Base-by-base conservation (phyloP, 2,329 filamentous ascomycete genomes). In the Aspergillus fischeri region DNA sequence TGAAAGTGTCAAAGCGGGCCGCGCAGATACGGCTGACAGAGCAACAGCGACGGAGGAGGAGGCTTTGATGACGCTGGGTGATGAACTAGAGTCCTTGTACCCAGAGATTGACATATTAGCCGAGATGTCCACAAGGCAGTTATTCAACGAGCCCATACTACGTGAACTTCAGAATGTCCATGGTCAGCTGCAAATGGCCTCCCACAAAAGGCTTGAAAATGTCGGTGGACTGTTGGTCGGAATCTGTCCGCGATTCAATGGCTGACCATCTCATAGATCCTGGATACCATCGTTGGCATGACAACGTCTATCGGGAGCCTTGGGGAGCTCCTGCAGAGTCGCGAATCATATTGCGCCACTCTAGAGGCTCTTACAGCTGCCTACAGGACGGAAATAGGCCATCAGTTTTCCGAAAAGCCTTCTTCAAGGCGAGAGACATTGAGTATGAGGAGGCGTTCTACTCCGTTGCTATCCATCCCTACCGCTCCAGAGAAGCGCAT, bases 81-180 rank as follows among this genome's bases (percentile, higher is more conserved):
- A 70, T 52, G 75, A 77, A 55, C 60, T 77, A 11, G 72, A 70
- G 32, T 73, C 74, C 20, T 59, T 77, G 1, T 75, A 76, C 51
- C 66, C 72, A 0, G 74, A 77, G 51, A 75, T 77, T 47, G 71
- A 69, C 25, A 63, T 75, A 3, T 60, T 77, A 35, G 67, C 75
- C 45, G 71, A 76, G n/a, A 72, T 77, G 60, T 77, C 76, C 52
- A 74, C 72, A 1, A 73, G 71, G 58, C 75, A 79, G 49, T 69
- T 74, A 54, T 77, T 76, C 62, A 69, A 71, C 7, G 73, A 74
- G 42, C 71, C 74, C 5, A 76, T 77, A 51, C 59, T 73, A 25
- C 67, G 65, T 2, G 71, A 71, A 50, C 68, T 77, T 24, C 66
- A 70, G 41, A 66, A 67, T 44, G 64, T 65, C 24, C 72, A 72